phyloP scores from a whole-genome alignment of 2,329 filamentous ascomycete genomes.

The Aspergillus tubingensis region DNA sequence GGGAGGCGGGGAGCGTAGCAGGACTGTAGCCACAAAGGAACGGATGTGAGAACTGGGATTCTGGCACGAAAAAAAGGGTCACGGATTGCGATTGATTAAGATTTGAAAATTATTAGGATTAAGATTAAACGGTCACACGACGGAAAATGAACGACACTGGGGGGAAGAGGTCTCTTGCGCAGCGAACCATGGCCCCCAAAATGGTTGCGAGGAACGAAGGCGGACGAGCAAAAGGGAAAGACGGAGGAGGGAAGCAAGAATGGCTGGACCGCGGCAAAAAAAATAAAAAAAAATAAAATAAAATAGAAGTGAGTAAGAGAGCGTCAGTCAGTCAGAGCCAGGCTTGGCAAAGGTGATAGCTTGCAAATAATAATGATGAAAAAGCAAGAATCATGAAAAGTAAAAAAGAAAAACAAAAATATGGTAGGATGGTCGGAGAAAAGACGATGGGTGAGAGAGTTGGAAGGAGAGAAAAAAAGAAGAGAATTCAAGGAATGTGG shows the following conservation, averaged over 20 bases:
- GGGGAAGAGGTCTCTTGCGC: conserved; percentile 10
- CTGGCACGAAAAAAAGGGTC: conserved; percentile 8
- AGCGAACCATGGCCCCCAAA: conserved; percentile 21
- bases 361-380: not conserved
- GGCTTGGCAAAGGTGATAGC: not conserved
- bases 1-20: conserved; percentile 9
- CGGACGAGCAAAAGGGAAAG: conserved; percentile 4
- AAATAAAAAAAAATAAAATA: too few relatives aligned
- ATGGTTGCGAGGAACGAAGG: conserved; percentile 14
- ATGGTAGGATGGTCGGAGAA: too few relatives aligned
- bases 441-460: not conserved
- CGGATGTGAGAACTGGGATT: conserved; percentile 13
- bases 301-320: too few relatives aligned
- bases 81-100: conserved; percentile 6
- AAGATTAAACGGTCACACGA: conserved; percentile 11
- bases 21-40: conserved; percentile 13
- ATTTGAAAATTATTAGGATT: conserved; percentile 1
- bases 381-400: too few relatives aligned
- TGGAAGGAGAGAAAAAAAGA: not conserved
- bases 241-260: conserved; percentile 17
- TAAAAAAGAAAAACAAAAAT: too few relatives aligned
- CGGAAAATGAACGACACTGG: conserved; percentile 15
- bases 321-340: too few relatives aligned
- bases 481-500: not conserved
- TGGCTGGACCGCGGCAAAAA: conserved; percentile 11